Evolutionary conservation across 208 protist genomes (phyloP), one percentile per base, ranked within the genome.

Genomic region (Cochliopodium minus): DNA sequence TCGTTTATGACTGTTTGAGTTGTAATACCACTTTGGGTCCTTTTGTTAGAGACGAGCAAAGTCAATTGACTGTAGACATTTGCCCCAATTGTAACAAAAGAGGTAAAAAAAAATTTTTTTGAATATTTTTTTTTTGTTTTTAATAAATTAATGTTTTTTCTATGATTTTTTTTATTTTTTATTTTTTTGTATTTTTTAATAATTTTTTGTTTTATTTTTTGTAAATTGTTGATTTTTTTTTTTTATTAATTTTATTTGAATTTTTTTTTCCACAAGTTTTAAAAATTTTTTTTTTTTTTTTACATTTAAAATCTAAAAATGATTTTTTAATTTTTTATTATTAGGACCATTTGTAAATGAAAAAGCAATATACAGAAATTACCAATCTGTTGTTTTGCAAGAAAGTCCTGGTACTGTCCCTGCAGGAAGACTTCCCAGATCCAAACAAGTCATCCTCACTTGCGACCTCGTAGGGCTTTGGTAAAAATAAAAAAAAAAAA

Each of bases 291-390:
- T 0, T 88, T 90, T 4, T 97, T 97, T 69, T 74, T 69, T 30
- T 75, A 96, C 23, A 96, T 96, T 72, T 82, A 85, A 66, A 77
- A 83, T 6, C 76, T n/a, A n/a, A n/a, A n/a, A n/a, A n/a, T n/a
- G n/a, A n/a, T n/a, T n/a, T n/a, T n/a, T n/a, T n/a, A n/a, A n/a
- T n/a, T n/a, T n/a, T n/a, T n/a, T n/a, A n/a, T n/a, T n/a, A n/a
- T n/a, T n/a, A n/a, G n/a, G n/a, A n/a, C n/a, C n/a, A n/a, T n/a
- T n/a, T n/a, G n/a, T n/a, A n/a, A n/a, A n/a, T n/a, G n/a, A n/a
- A n/a, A n/a, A 94, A 57, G 99, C 95, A 0, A 71, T 96, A 55
- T 99, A 97, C 74, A 69, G 88, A 47, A 97, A 98, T 74, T 97
- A 96, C 64, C 95, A 99, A 70, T 93, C 85, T 7, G 84, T 98